These are phyloP conservation scores for Malus orientalis DNA, from an alignment of 306 rosid species.

Conservation along the genomic window DNA sequence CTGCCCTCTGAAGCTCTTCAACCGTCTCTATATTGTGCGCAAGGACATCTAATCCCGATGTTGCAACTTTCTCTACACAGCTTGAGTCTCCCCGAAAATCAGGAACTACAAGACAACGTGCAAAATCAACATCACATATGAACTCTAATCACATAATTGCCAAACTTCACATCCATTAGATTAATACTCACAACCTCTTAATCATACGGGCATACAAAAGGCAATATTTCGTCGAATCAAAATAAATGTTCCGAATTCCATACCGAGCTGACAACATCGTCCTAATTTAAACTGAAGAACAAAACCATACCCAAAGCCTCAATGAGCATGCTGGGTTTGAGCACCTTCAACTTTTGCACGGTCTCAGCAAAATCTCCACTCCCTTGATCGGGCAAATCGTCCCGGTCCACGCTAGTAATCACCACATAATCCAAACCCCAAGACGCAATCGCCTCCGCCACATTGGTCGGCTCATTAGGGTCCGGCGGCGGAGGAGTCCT, in stretches of 20 bases:
- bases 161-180: neutral
- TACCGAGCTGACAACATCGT: neutral
- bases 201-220: neutral
- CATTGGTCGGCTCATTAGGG: slow-evolving; percentile 88
- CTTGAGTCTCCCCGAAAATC: slow-evolving; percentile 82
- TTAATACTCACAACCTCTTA: neutral
- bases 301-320: slow-evolving; percentile 75
- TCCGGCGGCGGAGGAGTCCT: slow-evolving; percentile 95
- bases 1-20: slow-evolving; percentile 87
- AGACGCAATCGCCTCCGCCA: slow-evolving; percentile 96
- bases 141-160: neutral
- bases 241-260: neutral
- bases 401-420: slow-evolving; percentile 96
- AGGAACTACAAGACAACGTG: slow-evolving; percentile 56
- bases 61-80: slow-evolving; percentile 79
- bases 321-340: slow-evolving; percentile 87
- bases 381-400: slow-evolving; percentile 95
- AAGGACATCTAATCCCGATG: slow-evolving; percentile 87
- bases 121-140: slow-evolving; percentile 1
- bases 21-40: slow-evolving; percentile 98
- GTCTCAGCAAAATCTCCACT: slow-evolving; percentile 95
- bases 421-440: slow-evolving; percentile 99
- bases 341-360: slow-evolving; percentile 69
- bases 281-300: neutral
- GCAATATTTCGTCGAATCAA: neutral